Evolutionary conservation across 257 asterid genomes (phyloP).

Genomic region (Solanum neorickii): DNA sequence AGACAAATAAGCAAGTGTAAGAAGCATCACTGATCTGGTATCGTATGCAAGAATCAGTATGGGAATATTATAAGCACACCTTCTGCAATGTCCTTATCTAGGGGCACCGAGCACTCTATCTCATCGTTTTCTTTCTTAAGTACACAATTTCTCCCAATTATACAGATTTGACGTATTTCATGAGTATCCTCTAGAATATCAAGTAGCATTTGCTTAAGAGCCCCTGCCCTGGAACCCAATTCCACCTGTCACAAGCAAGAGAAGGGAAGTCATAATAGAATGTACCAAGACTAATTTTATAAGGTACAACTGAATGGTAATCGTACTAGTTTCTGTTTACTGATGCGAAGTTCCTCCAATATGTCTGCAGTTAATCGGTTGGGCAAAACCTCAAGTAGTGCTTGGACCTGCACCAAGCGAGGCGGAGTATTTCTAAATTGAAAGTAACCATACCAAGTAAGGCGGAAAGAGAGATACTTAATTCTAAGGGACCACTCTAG

Average conservation of each 20-base stretch:
- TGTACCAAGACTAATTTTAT: neutral
- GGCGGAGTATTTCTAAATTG: neutral
- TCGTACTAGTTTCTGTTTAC: constrained; percentile 83
- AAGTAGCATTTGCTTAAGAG: constrained; percentile 93
- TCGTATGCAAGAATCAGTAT: neutral
- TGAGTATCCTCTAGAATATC: constrained; percentile 97
- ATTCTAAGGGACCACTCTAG: neutral
- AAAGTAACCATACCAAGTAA: neutral
- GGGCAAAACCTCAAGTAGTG: constrained; percentile 90
- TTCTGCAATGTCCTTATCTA: constrained; percentile 82
- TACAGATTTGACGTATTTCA: constrained; percentile 85
- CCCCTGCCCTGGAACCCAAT: constrained; percentile 89
- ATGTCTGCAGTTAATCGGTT: constrained; percentile 82
- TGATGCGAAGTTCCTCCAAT: constrained; percentile 87
- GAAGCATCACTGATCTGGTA: neutral
- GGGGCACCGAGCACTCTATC: constrained; percentile 66
- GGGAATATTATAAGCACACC: constrained; percentile 29
- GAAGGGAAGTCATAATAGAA: neutral
- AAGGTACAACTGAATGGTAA: neutral
- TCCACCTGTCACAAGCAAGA: constrained; percentile 53
- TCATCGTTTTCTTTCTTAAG: constrained; percentile 42
- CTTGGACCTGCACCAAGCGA: constrained; percentile 62
- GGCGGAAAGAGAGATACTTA: neutral
- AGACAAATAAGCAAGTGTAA: constrained; percentile 4
- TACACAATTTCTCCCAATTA: constrained; percentile 87